Percentiles rank a stretch among this genome's conserved stretches.
phyloP scores from a whole-genome alignment of 2,329 filamentous ascomycete genomes.

The Tolypocladium guangdongense region DNA sequence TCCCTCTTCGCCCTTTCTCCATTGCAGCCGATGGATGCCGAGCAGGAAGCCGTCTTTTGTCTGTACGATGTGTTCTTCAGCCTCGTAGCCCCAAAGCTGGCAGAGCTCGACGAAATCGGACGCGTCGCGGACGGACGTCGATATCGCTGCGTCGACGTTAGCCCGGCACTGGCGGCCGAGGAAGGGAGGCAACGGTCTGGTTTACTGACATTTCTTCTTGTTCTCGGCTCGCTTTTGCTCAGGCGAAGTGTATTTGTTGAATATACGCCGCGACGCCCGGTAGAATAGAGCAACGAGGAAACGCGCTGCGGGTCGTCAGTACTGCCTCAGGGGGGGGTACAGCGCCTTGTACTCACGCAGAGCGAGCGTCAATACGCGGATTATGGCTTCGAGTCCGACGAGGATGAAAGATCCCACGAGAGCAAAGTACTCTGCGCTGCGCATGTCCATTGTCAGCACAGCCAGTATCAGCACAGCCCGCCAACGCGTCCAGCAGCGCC shows the following conservation, averaged over 20 bases:
- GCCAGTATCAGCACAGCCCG: slow-evolving; percentile 2
- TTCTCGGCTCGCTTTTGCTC: slow-evolving; percentile 57
- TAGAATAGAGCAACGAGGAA: slow-evolving; percentile 78
- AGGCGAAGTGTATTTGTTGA: slow-evolving; percentile 66
- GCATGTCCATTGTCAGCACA: slow-evolving; percentile 2
- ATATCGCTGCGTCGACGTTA: slow-evolving; percentile 39
- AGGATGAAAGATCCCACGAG: slow-evolving; percentile 75
- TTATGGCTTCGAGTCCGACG: slow-evolving; percentile 69
- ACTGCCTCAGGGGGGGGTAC: background rate
- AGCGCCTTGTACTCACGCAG: slow-evolving; percentile 50
- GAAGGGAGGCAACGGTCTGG: too few species aligned
- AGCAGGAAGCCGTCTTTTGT: slow-evolving; percentile 90
- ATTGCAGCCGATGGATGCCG: slow-evolving; percentile 78
- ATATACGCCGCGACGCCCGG: slow-evolving; percentile 66
- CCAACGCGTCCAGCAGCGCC: background rate
- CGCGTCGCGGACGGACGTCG: slow-evolving; percentile 70
- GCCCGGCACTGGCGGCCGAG: background rate
- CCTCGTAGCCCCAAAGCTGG: slow-evolving; percentile 78
- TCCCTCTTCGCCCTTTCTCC: slow-evolving; percentile 72
- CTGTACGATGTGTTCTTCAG: slow-evolving; percentile 92
- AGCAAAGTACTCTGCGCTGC: slow-evolving; percentile 75
- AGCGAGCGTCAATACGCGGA: slow-evolving; percentile 77
- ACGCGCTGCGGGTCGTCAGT: slow-evolving; percentile 42
- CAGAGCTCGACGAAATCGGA: slow-evolving; percentile 94
- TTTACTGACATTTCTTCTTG: slow-evolving; percentile 48